A percentile compares a stretch with the other conserved stretches of the same genome.
Evolutionary conservation across 164 flowering plant species (phyloP).

Genomic region (Vitis riparia): DNA sequence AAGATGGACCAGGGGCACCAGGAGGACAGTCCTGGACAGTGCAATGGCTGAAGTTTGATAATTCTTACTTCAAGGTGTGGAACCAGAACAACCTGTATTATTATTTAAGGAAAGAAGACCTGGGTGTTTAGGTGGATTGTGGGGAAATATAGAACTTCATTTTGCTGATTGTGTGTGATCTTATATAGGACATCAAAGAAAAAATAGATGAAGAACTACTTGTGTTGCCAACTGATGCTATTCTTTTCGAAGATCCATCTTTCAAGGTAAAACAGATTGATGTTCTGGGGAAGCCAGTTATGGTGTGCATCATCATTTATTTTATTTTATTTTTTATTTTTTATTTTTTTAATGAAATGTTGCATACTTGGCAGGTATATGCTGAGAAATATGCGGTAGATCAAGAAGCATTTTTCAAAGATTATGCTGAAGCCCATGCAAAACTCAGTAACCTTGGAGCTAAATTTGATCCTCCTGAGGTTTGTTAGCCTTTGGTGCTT

Average conservation of each 20-base stretch:
- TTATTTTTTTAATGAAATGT: background rate
- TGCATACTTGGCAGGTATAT: conserved; percentile 55
- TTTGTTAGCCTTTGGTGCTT: conserved; percentile 26
- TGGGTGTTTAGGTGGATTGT: background rate
- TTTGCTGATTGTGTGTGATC: conserved; percentile 18
- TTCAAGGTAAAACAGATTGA: conserved; percentile 61
- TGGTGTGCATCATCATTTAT: no score
- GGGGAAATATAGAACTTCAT: background rate
- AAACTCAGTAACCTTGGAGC: conserved; percentile 96
- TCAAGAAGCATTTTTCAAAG: conserved; percentile 87
- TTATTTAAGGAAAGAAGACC: background rate
- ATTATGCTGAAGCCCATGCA: conserved; percentile 99
- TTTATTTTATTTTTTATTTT: no score
- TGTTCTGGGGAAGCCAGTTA: background rate
- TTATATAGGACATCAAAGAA: conserved; percentile 80
- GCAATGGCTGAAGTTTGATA: conserved; percentile 96
- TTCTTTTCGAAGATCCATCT: conserved; percentile 88
- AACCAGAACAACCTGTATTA: background rate
- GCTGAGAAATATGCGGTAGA: conserved; percentile 95
- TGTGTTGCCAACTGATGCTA: conserved; percentile 97
- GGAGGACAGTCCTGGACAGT: conserved; percentile 99
- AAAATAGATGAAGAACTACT: conserved; percentile 81
- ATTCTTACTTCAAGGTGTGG: conserved; percentile 89
- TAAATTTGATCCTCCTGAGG: conserved; percentile 97
- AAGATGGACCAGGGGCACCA: conserved; percentile 97